Evolutionary conservation across 306 rosid species (phyloP), one percentile per base, ranked within the genome.

Genomic region (Castanea sativa): DNA sequence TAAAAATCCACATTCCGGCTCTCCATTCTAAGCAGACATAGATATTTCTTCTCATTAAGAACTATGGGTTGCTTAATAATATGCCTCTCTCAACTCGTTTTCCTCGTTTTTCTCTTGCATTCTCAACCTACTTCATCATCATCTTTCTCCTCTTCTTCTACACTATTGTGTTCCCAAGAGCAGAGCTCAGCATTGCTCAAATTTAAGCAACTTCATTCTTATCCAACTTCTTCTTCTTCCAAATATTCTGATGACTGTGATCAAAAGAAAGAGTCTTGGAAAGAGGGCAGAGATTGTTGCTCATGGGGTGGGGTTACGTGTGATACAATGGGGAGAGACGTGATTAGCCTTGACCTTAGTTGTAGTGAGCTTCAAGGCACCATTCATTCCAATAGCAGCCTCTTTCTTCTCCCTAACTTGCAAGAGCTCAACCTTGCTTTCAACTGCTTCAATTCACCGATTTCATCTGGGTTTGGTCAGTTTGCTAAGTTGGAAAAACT

Each of bases 241-340:
- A 49, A 49, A 2, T 49, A 12, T 12, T 12, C 16, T 9, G 15
- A 49, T 2, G 16, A 49, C 15, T 49, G 4, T 49, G 10, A 33
- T 2, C 27, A 43, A 18, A 11, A 27, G 10, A 1, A 41, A 43
- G 9, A 1, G 3, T 15, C 32, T 6, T 77, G 80, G 74, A 64
- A 65, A 1, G 33, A 77, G 32, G 29, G 33, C 29, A 67, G 0
- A 0, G 73, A 79, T 65, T 79, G 78, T 25, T 79, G 76, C 60
- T 52, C 41, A 21, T 79, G 83, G 83, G 57, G 23, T 16, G 83
- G 83, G 18, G 78, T 79, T 5, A 29, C 30, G 2, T 79, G 83
- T 52, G 74, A 79, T 13, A 4, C 56, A 23, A 29, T 12, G 6
- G 2, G 59, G 16, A 57, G 83, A 12, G 68, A 53, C 5, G 83